Evolutionary conservation across 2,329 filamentous ascomycete genomes (phyloP), one percentile per base, ranked within the genome.

Genomic region (Colletotrichum shisoi): DNA sequence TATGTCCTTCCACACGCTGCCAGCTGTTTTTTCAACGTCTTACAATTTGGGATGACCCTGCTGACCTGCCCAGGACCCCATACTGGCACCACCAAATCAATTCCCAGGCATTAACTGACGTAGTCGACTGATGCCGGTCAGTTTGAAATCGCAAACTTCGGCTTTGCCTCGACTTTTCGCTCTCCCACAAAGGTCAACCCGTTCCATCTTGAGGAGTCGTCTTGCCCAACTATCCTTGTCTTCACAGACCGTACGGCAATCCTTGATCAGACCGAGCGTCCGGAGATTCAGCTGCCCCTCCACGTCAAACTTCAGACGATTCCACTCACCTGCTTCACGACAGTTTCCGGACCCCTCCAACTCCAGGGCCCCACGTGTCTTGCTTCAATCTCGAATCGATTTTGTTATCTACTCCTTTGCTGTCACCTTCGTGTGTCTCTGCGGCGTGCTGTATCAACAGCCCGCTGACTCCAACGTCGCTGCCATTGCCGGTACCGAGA

Each of bases 321-420:
- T 56, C 21, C 48, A 45, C 37, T n/a, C 42, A 39, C 42, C 31
- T 54, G 49, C 24, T 31, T 31, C 54, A 42, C 46, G 27, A 39
- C 54, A 51, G 24, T 45, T 27, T 40, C 40, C 37, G 42, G 44
- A 37, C 42, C 49, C 56, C 54, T 51, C 44, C 49, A 65, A 49
- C 42, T n/a, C 19, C 13, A 53, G 27, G n/a, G 12, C 40, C 15
- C 31, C 61, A 15, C 61, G 42, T 45, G 54, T 60, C 8, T 44
- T 58, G 39, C 62, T 70, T 51, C 59, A 69, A 37, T 67, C 69
- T n/a, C 62, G 69, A 17, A 42, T 67, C 17, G 69, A 70, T 27
- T 13, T 57, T 15, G 34, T 63, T 39, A n/a, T 63, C 39, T 34
- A 63, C 27, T 58, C 70, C 8, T 17, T 63, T 46, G 63, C 62